Evolutionary conservation across 139 green algal species (phyloP).

Genomic region (Tetradesmus lagerheimii): DNA sequence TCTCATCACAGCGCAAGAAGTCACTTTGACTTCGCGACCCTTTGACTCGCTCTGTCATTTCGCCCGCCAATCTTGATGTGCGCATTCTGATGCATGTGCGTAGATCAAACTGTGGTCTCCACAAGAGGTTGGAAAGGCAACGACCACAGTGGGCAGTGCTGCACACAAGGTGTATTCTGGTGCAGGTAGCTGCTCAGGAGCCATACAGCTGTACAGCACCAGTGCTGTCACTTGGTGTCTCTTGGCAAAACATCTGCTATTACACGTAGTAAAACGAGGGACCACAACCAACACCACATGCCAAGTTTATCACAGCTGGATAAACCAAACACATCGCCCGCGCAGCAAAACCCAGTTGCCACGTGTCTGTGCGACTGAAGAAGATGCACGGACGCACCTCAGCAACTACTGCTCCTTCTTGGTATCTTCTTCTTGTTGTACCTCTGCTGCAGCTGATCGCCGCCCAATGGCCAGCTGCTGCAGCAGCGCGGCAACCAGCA

Average conservation of each 20-base stretch:
- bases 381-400: background rate
- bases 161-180: too few species aligned
- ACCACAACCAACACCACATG: background rate
- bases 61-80: background rate
- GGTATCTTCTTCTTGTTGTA: background rate
- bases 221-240: too few species aligned
- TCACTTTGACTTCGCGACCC: background rate
- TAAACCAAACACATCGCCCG: background rate
- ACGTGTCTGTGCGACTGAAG: background rate
- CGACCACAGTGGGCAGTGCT: too few species aligned
- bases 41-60: background rate
- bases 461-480: background rate
- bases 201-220: too few species aligned
- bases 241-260: too few species aligned
- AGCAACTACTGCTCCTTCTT: background rate
- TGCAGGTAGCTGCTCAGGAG: too few species aligned
- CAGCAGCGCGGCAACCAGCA: background rate
- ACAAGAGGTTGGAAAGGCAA: too few species aligned
- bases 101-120: too few species aligned
- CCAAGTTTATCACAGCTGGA: background rate
- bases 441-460: background rate
- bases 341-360: background rate
- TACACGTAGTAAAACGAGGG: too few species aligned
- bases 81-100: too few species aligned
- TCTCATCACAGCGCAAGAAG: too few species aligned